A percentile compares a stretch with the other conserved stretches of the same genome.
phyloP scores from a whole-genome alignment of 176 grass and related monocot species.

The Oryza rufipogon region DNA sequence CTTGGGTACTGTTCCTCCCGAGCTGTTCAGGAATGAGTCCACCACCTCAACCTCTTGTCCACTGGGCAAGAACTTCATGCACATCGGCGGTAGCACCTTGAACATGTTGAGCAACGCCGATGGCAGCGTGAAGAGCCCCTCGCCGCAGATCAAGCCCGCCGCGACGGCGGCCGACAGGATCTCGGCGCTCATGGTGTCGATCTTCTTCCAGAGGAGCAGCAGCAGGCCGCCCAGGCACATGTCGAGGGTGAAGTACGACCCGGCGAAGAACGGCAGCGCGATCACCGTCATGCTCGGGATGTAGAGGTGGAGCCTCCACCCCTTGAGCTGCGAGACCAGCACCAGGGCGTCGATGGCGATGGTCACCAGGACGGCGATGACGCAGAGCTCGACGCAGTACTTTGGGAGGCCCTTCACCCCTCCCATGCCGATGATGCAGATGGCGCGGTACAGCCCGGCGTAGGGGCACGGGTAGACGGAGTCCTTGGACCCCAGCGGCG shows the following conservation, averaged over 20 bases:
- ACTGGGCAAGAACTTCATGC: slow-evolving; percentile 55
- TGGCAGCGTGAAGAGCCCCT: slow-evolving; percentile 48
- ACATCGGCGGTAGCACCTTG: slow-evolving; percentile 50
- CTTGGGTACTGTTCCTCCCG: neutral
- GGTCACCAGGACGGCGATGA: neutral
- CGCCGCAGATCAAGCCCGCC: slow-evolving; percentile 49
- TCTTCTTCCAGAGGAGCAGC: slow-evolving; percentile 29
- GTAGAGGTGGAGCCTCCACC: slow-evolving; percentile 27
- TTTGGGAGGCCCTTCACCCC: slow-evolving; percentile 45
- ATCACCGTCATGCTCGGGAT: slow-evolving; percentile 46
- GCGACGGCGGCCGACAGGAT: slow-evolving; percentile 36
- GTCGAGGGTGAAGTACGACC: slow-evolving; percentile 18
- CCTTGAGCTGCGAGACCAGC: slow-evolving; percentile 33
- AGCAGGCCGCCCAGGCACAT: slow-evolving; percentile 31
- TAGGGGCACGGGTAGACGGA: slow-evolving; percentile 30
- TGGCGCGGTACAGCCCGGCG: slow-evolving; percentile 34
- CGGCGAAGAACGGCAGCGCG: slow-evolving; percentile 41
- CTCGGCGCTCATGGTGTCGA: slow-evolving; percentile 12
- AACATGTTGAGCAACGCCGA: slow-evolving; percentile 13
- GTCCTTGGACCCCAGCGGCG: slow-evolving; percentile 1
- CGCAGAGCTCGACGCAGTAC: slow-evolving; percentile 20
- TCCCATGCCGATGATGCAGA: slow-evolving; percentile 31
- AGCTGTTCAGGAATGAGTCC: slow-evolving; percentile 22
- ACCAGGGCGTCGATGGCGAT: neutral
- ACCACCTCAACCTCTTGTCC: slow-evolving; percentile 24